phyloP scores from a whole-genome alignment of 495 filamentous ascomycete species.

The Tuber calosporum region DNA sequence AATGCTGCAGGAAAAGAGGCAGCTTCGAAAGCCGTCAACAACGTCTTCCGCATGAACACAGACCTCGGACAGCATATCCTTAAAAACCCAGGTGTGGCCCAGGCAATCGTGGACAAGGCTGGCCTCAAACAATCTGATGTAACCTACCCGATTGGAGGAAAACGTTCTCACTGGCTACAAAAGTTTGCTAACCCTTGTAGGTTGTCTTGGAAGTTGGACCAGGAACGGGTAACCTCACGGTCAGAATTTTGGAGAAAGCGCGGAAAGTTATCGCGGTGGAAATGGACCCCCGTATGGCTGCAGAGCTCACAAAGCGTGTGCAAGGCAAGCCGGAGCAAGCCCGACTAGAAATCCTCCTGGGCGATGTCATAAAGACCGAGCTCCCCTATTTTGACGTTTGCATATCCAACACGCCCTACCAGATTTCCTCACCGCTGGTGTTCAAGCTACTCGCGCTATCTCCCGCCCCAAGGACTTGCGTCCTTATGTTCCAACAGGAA shows the following conservation, averaged over 20 bases:
- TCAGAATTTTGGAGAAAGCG: conserved; percentile 77
- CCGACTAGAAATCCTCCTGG: conserved; percentile 73
- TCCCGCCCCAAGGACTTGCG: conserved; percentile 65
- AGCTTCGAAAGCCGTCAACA: conserved; percentile 56
- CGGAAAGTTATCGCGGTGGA: conserved; percentile 86
- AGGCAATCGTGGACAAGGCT: conserved; percentile 82
- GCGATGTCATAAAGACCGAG: conserved; percentile 88
- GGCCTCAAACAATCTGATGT: conserved; percentile 82
- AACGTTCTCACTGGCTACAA: neutral
- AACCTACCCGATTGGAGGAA: neutral
- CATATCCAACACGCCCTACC: conserved; percentile 91
- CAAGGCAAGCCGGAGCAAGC: conserved; percentile 76
- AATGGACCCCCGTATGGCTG: conserved; percentile 92
- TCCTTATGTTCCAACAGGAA: conserved; percentile 85
- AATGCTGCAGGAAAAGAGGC: conserved; percentile 23
- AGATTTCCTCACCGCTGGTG: conserved; percentile 82
- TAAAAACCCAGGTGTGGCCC: conserved; percentile 88
- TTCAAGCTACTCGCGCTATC: conserved; percentile 81
- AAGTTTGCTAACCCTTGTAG: conserved; percentile 30
- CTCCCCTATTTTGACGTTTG: conserved; percentile 83
- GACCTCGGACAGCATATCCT: conserved; percentile 86
- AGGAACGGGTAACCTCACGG: conserved; percentile 80
- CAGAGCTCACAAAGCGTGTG: conserved; percentile 89
- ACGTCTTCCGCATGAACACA: conserved; percentile 81
- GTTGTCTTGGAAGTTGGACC: conserved; percentile 68